phyloP scores from a whole-genome alignment of 139 green algal species.

The Chlamydomonas eustigma region DNA sequence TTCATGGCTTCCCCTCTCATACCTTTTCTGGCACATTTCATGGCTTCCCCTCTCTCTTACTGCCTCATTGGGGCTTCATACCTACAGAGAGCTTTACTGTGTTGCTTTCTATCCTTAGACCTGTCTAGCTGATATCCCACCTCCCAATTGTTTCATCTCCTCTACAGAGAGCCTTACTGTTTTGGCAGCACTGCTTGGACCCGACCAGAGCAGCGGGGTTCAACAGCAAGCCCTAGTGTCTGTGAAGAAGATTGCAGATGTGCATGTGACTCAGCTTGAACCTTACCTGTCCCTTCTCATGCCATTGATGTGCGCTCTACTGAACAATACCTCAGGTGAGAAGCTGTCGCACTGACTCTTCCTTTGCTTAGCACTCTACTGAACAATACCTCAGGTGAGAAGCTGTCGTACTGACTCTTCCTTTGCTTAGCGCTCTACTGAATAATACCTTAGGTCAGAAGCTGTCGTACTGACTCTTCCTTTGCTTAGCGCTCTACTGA shows the following conservation, averaged over 20 bases:
- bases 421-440: constrained; percentile 50
- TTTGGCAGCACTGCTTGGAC: constrained; percentile 58
- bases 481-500: constrained; percentile 45
- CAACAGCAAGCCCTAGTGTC: constrained; percentile 60
- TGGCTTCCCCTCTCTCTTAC: too few species aligned
- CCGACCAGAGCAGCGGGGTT: constrained; percentile 68
- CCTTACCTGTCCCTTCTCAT: constrained; percentile 54
- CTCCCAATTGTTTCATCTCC: too few species aligned
- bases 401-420: too few species aligned
- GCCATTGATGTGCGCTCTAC: constrained; percentile 51
- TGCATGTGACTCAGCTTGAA: constrained; percentile 32
- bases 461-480: too few species aligned
- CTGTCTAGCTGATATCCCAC: too few species aligned
- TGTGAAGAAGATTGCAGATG: constrained; percentile 39
- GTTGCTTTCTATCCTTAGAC: too few species aligned
- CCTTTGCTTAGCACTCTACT: constrained; percentile 52
- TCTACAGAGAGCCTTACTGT: constrained; percentile 17
- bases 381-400: constrained; percentile 8
- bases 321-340: constrained; percentile 16
- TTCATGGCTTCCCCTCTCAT: too few species aligned
- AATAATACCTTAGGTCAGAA: constrained; percentile 9
- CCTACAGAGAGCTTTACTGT: too few species aligned
- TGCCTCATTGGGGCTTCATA: too few species aligned
- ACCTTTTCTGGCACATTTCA: too few species aligned
- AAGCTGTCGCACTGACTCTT: too few species aligned